These are phyloP conservation scores for Besnoitia besnoiti DNA, from an alignment of 169 alveolate species.

Conservation along the genomic window DNA sequence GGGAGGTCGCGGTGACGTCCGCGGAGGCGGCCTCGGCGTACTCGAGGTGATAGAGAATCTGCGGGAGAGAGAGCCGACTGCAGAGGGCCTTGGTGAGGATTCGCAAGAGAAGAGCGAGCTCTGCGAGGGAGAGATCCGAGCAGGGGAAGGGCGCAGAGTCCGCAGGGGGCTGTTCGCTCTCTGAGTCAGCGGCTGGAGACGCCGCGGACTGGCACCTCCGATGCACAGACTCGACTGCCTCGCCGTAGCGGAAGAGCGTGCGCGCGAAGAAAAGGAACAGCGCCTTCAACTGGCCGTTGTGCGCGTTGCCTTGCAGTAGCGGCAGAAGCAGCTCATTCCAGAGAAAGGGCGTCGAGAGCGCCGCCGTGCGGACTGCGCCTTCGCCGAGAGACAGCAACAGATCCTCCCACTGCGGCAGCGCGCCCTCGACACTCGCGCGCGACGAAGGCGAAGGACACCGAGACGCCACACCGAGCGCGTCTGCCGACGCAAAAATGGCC, in stretches of 20 bases:
- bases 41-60: slow-evolving; percentile 25
- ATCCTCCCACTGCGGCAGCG: not conserved
- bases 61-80: slow-evolving; percentile 14
- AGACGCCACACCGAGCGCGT: not conserved
- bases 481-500: not conserved
- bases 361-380: not conserved
- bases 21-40: not conserved
- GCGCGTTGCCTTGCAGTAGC: not conserved
- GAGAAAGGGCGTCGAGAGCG: not conserved
- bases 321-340: slow-evolving; percentile 23
- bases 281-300: not conserved
- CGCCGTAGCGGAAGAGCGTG: not conserved
- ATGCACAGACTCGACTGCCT: not conserved
- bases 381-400: slow-evolving; percentile 5
- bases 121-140: not conserved
- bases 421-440: not conserved
- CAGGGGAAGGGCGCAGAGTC: not conserved
- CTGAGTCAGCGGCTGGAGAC: not conserved
- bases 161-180: not conserved
- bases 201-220: not conserved
- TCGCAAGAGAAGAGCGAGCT: slow-evolving; percentile 20
- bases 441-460: not conserved
- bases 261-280: not conserved
- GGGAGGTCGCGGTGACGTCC: not conserved
- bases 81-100: not conserved